Evolutionary conservation across 202 grass and related monocot species (phyloP), one percentile per base, ranked within the genome.

Genomic region (Bolboschoenoplectus hybrid): DNA sequence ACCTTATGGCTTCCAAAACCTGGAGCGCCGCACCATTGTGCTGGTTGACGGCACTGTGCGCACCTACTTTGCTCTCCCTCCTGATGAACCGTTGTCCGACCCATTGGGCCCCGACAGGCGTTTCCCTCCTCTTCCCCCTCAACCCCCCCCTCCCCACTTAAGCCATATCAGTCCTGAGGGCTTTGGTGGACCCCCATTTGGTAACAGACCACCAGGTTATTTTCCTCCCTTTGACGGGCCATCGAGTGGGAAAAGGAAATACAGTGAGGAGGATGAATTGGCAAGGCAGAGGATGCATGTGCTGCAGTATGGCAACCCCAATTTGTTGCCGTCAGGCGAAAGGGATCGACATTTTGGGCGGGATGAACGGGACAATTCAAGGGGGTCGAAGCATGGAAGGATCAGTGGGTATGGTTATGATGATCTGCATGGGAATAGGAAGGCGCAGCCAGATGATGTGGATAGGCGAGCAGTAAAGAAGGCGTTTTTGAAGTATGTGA

Each of bases 401-500:
- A 49, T 93, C 39, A 85, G 93, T 36, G 72, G 50, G 43, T 68
- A 81, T 53, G 76, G 74, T 80, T 70, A 83, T 63, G 84, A 70
- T 40, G 88, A 88, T 82, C 46, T 45, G 7, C 63, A 11, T 67
- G 16, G 80, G 32, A 84, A 78, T 85, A 65, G 19, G 11, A 77
- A 69, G 72, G 17, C 14, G 51, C 84, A 78, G n/a, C 61, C 60
- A 5, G 35, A 74, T 62, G 88, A 84, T 85, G 87, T 91, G 43
- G 90, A 97, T 81, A 78, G 51, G 20, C 87, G 81, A 46, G 89
- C 85, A 38, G 38, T 97, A 4, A 91, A 83, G 85, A 91, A 70
- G 71, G 90, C 93, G 5, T 99, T 94, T 78, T 88, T 99, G 84
- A 94, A 91, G 89, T 94, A 94, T 63, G 67, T 91, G 20, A 99